A percentile compares a stretch with the other conserved stretches of the same genome.
Conservation (phyloP, 2,329 filamentous ascomycete genomes). For the Diaporthe aspalathi region DNA sequence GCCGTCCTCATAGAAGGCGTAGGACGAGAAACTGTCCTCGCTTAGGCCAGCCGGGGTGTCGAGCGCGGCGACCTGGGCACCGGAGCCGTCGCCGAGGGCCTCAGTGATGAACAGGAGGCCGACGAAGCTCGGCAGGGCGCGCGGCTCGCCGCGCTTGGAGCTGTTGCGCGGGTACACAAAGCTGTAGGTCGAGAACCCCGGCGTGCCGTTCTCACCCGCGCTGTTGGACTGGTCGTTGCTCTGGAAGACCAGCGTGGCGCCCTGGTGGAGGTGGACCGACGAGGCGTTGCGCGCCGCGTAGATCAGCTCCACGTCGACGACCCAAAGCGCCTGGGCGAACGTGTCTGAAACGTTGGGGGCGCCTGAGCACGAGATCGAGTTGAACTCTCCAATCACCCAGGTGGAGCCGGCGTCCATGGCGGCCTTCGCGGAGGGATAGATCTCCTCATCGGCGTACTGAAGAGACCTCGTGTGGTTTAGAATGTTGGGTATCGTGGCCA, state of each 20-base stretch:
- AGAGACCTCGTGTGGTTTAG: slow-evolving; percentile 11
- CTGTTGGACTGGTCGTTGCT: slow-evolving; percentile 21
- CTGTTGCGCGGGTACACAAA: slow-evolving; percentile 29
- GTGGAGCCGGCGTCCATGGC: slow-evolving; percentile 2
- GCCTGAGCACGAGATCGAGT: slow-evolving; percentile 54
- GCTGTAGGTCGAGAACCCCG: slow-evolving; percentile 19
- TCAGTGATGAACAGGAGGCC: slow-evolving; percentile 25
- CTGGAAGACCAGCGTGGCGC: slow-evolving; percentile 21
- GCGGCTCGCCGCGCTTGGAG: slow-evolving; percentile 10
- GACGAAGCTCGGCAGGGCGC: slow-evolving; percentile 19
- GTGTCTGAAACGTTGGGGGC: slow-evolving; percentile 54
- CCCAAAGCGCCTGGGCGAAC: slow-evolving; percentile 54
- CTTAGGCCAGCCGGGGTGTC: neutral
- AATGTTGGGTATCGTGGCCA: slow-evolving; percentile 19
- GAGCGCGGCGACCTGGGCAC: slow-evolving; percentile 4
- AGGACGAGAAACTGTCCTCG: slow-evolving; percentile 15
- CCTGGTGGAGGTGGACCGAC: slow-evolving; percentile 49
- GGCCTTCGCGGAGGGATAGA: slow-evolving; percentile 10
- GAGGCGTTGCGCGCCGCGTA: slow-evolving; percentile 53
- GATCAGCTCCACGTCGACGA: slow-evolving; percentile 51
- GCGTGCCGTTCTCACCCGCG: slow-evolving; percentile 18
- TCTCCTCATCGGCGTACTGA: slow-evolving; percentile 23
- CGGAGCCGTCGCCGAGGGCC: slow-evolving; percentile 7
- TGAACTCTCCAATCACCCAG: slow-evolving; percentile 52
- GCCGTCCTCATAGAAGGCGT: slow-evolving; percentile 8